Percentiles rank a stretch among this genome's conserved stretches.
Evolutionary conservation across 352 stramenopile genomes (phyloP).

Genomic region (Globisporangium irregulare): DNA sequence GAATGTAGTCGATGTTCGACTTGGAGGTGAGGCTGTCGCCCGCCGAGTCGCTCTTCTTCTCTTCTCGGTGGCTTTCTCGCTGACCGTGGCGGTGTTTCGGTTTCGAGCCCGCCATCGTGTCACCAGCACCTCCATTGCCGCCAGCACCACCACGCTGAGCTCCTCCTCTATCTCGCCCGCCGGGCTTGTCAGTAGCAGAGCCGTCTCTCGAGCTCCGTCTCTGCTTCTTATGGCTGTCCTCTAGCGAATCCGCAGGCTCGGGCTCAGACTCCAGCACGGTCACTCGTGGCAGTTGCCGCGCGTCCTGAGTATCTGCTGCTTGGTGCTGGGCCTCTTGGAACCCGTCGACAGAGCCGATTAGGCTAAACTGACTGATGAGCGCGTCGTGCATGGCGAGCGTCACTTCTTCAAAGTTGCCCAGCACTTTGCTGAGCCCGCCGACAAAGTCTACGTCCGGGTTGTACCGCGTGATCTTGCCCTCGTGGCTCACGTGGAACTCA

Average conservation of each 20-base stretch:
- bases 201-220: background rate
- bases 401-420: slow-evolving; percentile 14
- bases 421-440: slow-evolving; percentile 10
- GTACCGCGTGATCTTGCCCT: slow-evolving; percentile 15
- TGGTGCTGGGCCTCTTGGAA: background rate
- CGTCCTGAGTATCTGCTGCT: too few relatives aligned
- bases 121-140: background rate
- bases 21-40: background rate
- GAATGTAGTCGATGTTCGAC: slow-evolving; percentile 2
- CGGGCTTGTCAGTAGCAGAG: background rate
- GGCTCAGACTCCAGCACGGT: background rate
- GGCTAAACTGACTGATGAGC: slow-evolving; percentile 12
- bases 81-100: background rate
- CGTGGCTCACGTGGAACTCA: slow-evolving; percentile 17
- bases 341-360: slow-evolving; percentile 8
- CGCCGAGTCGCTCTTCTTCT: background rate
- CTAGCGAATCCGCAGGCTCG: background rate
- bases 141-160: background rate
- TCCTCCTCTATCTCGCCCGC: background rate
- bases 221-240: background rate
- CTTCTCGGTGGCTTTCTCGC: background rate
- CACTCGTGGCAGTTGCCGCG: background rate
- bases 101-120: background rate
- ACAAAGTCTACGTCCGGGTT: slow-evolving; percentile 25
- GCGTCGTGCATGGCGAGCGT: slow-evolving; percentile 9